A percentile compares a stretch with the other conserved stretches of the same genome.
Evolutionary conservation across 768 basidiomycete genomes (phyloP).

Genomic region (Gautieria morchelliformis): DNA sequence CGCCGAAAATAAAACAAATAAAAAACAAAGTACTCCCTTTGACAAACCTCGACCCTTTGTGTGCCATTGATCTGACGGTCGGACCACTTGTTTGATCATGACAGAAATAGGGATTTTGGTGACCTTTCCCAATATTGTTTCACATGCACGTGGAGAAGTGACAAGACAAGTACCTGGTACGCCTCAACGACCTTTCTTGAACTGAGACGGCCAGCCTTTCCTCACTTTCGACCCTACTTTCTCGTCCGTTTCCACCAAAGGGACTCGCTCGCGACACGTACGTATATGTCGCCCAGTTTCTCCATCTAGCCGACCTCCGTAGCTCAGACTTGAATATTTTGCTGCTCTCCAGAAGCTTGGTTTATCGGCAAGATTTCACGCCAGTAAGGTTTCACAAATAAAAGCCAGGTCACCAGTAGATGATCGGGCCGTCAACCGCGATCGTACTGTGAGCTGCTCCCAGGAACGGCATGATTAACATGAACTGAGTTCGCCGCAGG

Average conservation of each 20-base stretch:
- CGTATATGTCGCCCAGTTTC: not conserved
- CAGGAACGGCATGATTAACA: not conserved
- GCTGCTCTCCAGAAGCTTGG: no score
- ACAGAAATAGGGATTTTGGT: not conserved
- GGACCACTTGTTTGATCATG: not conserved
- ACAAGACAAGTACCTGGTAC: not conserved
- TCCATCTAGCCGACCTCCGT: no score
- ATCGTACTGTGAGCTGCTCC: not conserved
- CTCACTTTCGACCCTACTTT: not conserved
- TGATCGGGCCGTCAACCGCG: not conserved
- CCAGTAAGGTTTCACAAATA: not conserved
- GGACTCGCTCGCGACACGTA: not conserved
- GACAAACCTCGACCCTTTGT: not conserved
- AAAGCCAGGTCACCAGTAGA: not conserved
- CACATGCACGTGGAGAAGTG: not conserved
- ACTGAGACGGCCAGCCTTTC: not conserved
- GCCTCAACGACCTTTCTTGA: not conserved
- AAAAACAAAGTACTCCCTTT: not conserved
- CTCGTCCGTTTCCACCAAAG: not conserved
- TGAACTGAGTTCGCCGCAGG: not conserved
- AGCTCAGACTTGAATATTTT: no score
- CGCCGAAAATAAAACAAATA: not conserved
- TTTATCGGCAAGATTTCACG: no score
- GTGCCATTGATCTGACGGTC: not conserved
- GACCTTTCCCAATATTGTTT: not conserved